Percentiles rank a stretch among this genome's conserved stretches.
phyloP scores from a whole-genome alignment of 768 basidiomycete genomes.

The Pleurotus djamor region DNA sequence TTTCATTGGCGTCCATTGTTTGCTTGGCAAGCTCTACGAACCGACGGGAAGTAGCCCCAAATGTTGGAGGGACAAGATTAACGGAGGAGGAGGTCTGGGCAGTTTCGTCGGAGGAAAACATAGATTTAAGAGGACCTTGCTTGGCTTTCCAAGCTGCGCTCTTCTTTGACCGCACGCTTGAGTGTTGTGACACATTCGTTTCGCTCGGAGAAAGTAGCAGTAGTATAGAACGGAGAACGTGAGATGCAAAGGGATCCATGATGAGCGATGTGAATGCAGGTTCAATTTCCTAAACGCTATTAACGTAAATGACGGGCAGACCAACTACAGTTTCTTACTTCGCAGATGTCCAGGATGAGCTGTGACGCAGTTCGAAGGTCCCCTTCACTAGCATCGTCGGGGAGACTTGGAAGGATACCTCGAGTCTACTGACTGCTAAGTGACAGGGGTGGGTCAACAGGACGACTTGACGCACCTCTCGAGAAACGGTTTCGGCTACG shows the following conservation, averaged over 20 bases:
- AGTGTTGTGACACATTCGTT: conserved; percentile 22
- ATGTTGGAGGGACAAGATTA: conserved; percentile 39
- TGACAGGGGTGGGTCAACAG: not conserved
- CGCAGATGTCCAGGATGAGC: conserved; percentile 59
- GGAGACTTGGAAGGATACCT: conserved; percentile 48
- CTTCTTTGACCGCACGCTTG: conserved; percentile 76
- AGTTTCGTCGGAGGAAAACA: conserved; percentile 50
- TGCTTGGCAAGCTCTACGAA: conserved; percentile 52
- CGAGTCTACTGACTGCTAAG: conserved; percentile 36
- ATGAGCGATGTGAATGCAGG: conserved; percentile 63
- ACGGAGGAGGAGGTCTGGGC: conserved; percentile 17
- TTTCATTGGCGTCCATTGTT: conserved; percentile 64
- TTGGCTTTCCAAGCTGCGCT: conserved; percentile 79
- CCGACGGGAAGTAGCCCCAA: conserved; percentile 40
- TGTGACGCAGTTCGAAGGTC: conserved; percentile 66
- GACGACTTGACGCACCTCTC: conserved; percentile 53
- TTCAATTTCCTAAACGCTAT: conserved; percentile 58
- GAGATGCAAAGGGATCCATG: conserved; percentile 88
- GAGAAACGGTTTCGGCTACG: conserved; percentile 56
- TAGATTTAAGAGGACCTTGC: conserved; percentile 79
- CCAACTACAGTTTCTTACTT: conserved; percentile 39
- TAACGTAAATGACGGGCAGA: conserved; percentile 1
- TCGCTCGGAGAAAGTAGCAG: conserved; percentile 68
- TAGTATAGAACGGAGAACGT: conserved; percentile 81
- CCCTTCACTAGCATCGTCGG: conserved; percentile 52